phyloP scores from a whole-genome alignment of 2,329 filamentous ascomycete species.

The Colletotrichum tropicale region DNA sequence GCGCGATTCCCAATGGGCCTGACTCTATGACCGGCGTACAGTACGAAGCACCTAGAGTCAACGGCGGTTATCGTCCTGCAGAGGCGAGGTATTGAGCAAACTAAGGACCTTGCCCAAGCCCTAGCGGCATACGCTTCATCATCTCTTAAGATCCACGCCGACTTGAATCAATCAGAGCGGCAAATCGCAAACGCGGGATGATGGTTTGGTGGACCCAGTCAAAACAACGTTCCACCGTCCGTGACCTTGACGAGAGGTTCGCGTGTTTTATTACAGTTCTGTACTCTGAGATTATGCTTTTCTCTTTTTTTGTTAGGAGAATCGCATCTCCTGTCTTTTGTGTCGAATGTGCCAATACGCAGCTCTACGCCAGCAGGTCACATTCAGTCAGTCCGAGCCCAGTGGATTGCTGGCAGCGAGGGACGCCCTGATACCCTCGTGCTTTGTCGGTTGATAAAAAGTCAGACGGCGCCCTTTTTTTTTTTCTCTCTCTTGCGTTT shows the following conservation, averaged over 20 bases:
- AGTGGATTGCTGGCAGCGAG: conserved; percentile 8
- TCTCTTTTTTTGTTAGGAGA: neutral
- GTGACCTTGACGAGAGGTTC: neutral
- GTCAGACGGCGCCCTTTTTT: neutral
- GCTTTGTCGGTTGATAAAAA: conserved; percentile 8
- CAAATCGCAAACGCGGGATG: neutral
- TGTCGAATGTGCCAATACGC: neutral
- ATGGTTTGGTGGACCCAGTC: neutral
- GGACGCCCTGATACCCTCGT: conserved; percentile 10
- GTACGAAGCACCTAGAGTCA: conserved; percentile 56
- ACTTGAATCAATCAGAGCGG: neutral
- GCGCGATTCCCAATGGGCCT: conserved; percentile 45
- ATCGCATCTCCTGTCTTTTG: neutral
- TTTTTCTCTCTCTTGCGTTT: neutral
- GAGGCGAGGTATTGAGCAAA: conserved; percentile 35
- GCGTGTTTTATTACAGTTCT: conserved; percentile 18
- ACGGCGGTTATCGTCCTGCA: conserved; percentile 47
- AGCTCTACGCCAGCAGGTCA: neutral
- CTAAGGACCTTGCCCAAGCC: neutral
- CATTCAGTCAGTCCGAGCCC: neutral
- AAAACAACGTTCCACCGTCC: neutral
- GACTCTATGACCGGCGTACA: conserved; percentile 72
- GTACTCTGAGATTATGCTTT: neutral
- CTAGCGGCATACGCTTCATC: neutral
- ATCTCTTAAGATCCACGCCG: neutral